These are phyloP conservation scores for Starmerella sp. DNA, from an alignment of 805 yeast genomes.

Conservation along the genomic window DNA sequence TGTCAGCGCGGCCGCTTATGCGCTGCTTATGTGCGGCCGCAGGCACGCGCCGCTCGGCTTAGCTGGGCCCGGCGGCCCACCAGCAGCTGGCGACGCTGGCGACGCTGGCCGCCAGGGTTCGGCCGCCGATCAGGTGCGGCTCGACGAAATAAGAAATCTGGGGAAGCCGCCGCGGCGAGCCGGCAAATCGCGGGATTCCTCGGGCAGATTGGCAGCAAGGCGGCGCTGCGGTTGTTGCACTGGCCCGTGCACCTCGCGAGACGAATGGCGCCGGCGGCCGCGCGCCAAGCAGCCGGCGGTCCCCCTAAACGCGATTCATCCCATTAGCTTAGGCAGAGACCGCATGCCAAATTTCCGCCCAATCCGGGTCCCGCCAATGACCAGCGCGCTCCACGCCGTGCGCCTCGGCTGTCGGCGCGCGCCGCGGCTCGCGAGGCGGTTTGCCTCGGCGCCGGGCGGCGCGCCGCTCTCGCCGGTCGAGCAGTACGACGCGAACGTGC, in stretches of 20 bases:
- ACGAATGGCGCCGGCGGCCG: not conserved
- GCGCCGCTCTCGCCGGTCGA: slow-evolving; percentile 23
- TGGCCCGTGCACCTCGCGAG: too few relatives aligned
- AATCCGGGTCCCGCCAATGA: not conserved
- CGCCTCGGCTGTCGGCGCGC: not conserved
- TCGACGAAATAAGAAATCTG: not conserved
- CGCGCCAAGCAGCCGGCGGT: not conserved
- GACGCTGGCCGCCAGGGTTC: not conserved
- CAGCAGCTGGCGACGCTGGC: too few relatives aligned
- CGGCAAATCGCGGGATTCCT: too few relatives aligned
- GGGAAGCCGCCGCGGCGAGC: too few relatives aligned
- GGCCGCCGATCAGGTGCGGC: not conserved
- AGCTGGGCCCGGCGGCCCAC: too few relatives aligned
- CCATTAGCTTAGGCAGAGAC: not conserved
- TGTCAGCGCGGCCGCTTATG: too few relatives aligned
- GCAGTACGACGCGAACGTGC: slow-evolving; percentile 30
- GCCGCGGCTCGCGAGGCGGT: not conserved
- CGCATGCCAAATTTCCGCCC: not conserved
- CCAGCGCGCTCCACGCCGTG: not conserved
- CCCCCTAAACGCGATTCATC: not conserved
- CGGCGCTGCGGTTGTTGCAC: too few relatives aligned
- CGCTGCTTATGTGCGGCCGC: too few relatives aligned
- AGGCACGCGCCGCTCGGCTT: too few relatives aligned
- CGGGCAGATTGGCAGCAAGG: too few relatives aligned
- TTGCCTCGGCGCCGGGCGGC: not conserved